phyloP scores from a whole-genome alignment of 257 asterid genomes.

The Paraleonurus japonicus region DNA sequence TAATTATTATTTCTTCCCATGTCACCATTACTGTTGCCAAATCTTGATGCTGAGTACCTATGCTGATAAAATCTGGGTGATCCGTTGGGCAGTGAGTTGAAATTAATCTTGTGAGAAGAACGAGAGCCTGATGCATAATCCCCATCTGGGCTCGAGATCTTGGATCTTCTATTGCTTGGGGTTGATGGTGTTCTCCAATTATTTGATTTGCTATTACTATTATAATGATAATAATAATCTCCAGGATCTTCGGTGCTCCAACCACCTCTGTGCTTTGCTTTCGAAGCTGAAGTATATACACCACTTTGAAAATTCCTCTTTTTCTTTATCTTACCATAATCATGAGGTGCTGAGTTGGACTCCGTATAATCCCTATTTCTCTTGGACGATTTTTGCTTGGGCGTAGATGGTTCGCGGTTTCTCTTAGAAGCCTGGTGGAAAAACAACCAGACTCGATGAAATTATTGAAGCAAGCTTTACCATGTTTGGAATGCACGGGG shows the following conservation, averaged over 20 bases:
- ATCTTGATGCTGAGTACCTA: slow-evolving; percentile 55
- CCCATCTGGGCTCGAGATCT: slow-evolving; percentile 26
- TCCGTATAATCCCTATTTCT: slow-evolving; percentile 40
- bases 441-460: not conserved
- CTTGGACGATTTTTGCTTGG: slow-evolving; percentile 49
- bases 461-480: not conserved
- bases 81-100: slow-evolving; percentile 35
- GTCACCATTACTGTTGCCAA: slow-evolving; percentile 38
- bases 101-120: slow-evolving; percentile 35
- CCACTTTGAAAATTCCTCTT: slow-evolving; percentile 34
- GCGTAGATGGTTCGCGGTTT: slow-evolving; percentile 63
- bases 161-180: slow-evolving; percentile 40
- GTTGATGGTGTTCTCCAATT: slow-evolving; percentile 64
- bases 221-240: slow-evolving; percentile 26
- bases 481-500: not conserved
- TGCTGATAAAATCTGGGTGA: slow-evolving; percentile 36
- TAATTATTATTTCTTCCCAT: slow-evolving; percentile 44
- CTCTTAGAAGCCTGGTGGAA: slow-evolving; percentile 52
- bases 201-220: slow-evolving; percentile 27
- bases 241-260: slow-evolving; percentile 68
- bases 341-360: slow-evolving; percentile 49
- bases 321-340: slow-evolving; percentile 35
- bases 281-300: slow-evolving; percentile 32
- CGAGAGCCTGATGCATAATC: slow-evolving; percentile 44
- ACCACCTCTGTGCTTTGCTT: slow-evolving; percentile 61